Evolutionary conservation across 1,284 basidiomycete genomes (phyloP).

Genomic region (Papiliotrema laurentii): DNA sequence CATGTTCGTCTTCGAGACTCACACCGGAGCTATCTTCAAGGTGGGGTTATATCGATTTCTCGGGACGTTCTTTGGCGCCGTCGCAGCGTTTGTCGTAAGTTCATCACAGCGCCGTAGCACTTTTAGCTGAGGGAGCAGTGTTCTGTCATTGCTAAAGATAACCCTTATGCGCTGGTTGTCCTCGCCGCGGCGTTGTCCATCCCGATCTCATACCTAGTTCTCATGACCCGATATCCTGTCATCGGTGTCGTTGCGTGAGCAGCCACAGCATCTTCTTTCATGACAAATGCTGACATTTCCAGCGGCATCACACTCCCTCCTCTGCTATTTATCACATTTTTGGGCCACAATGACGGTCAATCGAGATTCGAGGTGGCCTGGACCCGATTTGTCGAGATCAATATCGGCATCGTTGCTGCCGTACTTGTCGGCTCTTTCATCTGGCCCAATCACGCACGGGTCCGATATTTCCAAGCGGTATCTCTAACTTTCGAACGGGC

Average conservation of each 20-base stretch:
- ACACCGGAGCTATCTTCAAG: slow-evolving; percentile 50
- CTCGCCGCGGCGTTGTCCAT: slow-evolving; percentile 43
- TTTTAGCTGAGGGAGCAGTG: slow-evolving; percentile 19
- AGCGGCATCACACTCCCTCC: slow-evolving; percentile 48
- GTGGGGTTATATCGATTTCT: slow-evolving; percentile 48
- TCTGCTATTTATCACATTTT: slow-evolving; percentile 48
- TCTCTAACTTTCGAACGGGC: slow-evolving; percentile 39
- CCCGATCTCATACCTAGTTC: slow-evolving; percentile 46
- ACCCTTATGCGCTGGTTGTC: slow-evolving; percentile 48
- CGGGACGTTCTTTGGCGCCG: slow-evolving; percentile 49
- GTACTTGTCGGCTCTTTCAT: slow-evolving; percentile 40
- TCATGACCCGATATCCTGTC: slow-evolving; percentile 26
- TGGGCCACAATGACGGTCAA: slow-evolving; percentile 24
- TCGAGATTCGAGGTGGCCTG: slow-evolving; percentile 34
- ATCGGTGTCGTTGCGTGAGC: slow-evolving; percentile 48
- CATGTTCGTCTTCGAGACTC: slow-evolving; percentile 51
- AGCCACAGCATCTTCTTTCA: no score
- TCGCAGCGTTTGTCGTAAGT: slow-evolving; percentile 47
- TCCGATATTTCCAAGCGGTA: slow-evolving; percentile 43
- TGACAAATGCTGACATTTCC: not conserved
- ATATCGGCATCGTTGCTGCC: slow-evolving; percentile 46
- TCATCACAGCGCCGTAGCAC: not conserved
- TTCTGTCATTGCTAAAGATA: slow-evolving; percentile 42
- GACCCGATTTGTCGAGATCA: slow-evolving; percentile 42
- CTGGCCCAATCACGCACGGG: slow-evolving; percentile 47